Evolutionary conservation across 306 rosid genomes (phyloP).

Genomic region (Citrullus mucosospermus): DNA sequence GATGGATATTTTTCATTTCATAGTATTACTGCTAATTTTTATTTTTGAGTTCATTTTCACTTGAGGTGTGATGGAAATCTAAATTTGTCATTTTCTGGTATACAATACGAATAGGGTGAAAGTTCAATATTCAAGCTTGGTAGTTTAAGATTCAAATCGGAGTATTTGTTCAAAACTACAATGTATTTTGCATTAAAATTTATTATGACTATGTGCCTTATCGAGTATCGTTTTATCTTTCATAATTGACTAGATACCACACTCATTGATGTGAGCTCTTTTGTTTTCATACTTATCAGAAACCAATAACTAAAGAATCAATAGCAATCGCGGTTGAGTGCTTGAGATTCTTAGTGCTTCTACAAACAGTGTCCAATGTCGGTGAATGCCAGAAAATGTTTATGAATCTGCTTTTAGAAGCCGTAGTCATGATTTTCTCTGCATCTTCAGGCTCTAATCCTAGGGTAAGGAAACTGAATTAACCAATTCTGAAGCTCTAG

Average conservation of each 20-base stretch:
- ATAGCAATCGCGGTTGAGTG: conserved; percentile 53
- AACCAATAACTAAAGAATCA: conserved; percentile 60
- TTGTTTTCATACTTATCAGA: conserved; percentile 25
- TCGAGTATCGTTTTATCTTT: not conserved
- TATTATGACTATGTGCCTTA: not conserved
- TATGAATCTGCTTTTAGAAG: conserved; percentile 64
- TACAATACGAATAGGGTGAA: not conserved
- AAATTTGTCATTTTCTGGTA: not conserved
- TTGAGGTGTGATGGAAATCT: not conserved
- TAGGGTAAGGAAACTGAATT: conserved; percentile 28
- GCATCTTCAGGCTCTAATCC: conserved; percentile 43
- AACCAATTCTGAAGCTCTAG: not conserved
- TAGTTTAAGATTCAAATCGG: not conserved
- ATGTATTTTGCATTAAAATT: not conserved
- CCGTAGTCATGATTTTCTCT: conserved; percentile 56
- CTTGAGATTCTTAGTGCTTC: conserved; percentile 63
- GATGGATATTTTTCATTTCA: not conserved
- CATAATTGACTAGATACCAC: not conserved
- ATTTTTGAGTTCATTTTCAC: not conserved
- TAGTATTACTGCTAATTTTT: not conserved
- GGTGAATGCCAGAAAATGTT: conserved; percentile 51
- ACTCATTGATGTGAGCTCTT: not conserved
- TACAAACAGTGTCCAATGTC: conserved; percentile 55
- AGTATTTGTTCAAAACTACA: not conserved
- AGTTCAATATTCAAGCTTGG: not conserved